Conservation (phyloP, 202 grass and related monocot genomes). For the Brachypodium distachyon region DNA sequence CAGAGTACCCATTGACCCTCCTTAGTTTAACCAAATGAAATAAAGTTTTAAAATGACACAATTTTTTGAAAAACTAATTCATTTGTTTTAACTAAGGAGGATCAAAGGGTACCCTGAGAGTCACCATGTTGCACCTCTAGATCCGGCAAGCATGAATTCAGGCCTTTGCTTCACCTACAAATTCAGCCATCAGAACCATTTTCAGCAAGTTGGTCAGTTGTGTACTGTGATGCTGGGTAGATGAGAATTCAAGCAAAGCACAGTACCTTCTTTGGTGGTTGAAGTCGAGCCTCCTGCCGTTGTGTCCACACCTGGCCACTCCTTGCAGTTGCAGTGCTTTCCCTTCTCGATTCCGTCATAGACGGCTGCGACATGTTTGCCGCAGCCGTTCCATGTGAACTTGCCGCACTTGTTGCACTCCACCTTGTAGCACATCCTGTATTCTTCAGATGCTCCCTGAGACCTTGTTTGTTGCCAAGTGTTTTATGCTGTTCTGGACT, state of each 20-base stretch:
- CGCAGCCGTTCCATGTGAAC: conserved; percentile 48
- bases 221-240: neutral
- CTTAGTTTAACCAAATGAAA: too few relatives aligned
- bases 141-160: too few relatives aligned
- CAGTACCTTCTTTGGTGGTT: neutral
- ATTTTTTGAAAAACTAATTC: too few relatives aligned
- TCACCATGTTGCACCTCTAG: too few relatives aligned
- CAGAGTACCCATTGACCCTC: too few relatives aligned
- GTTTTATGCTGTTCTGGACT: neutral
- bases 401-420: conserved; percentile 45
- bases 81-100: too few relatives aligned
- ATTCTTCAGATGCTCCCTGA: neutral
- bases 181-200: neutral
- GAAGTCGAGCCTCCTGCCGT: conserved; percentile 5
- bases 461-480: neutral
- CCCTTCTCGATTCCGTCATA: conserved; percentile 31
- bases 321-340: conserved; percentile 42
- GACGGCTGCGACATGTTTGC: conserved; percentile 14
- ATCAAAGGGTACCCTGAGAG: too few relatives aligned
- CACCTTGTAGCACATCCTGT: conserved; percentile 39
- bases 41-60: too few relatives aligned
- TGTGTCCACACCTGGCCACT: conserved; percentile 21
- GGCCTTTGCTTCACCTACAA: conserved; percentile 35
- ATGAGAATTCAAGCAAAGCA: neutral
- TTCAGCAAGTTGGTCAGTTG: neutral